phyloP scores from a whole-genome alignment of 1,284 basidiomycete genomes.

The Cryptococcus sp. region DNA sequence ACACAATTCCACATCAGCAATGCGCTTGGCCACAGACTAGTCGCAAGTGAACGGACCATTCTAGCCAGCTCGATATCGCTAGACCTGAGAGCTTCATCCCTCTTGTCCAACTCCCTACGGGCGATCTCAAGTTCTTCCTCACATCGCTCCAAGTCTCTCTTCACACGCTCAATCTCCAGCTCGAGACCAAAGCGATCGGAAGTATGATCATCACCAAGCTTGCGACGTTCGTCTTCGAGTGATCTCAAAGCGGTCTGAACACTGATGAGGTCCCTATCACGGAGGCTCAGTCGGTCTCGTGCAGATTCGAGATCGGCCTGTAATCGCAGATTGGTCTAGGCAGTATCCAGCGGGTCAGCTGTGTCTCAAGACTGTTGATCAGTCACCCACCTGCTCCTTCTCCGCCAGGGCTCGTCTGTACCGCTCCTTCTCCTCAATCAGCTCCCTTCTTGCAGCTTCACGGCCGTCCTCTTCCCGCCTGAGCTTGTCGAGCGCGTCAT shows the following conservation, averaged over 20 bases:
- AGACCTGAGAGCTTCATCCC: slow-evolving; percentile 66
- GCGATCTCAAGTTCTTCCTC: slow-evolving; percentile 78
- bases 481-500: slow-evolving; percentile 69
- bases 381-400: slow-evolving; percentile 45
- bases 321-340: slow-evolving; percentile 42
- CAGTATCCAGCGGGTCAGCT: not conserved
- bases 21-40: not conserved
- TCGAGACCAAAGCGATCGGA: slow-evolving; percentile 84
- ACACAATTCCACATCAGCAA: not conserved
- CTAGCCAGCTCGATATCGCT: slow-evolving; percentile 70
- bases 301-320: slow-evolving; percentile 51
- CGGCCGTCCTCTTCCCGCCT: slow-evolving; percentile 57
- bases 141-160: slow-evolving; percentile 76
- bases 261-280: slow-evolving; percentile 65
- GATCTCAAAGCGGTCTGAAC: slow-evolving; percentile 72
- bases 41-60: slow-evolving; percentile 53
- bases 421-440: slow-evolving; percentile 52
- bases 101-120: slow-evolving; percentile 69
- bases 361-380: not conserved
- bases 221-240: slow-evolving; percentile 59
- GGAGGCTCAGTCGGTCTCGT: slow-evolving; percentile 52
- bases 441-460: slow-evolving; percentile 51
- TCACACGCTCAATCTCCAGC: slow-evolving; percentile 84
- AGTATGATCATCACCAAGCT: slow-evolving; percentile 75
- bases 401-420: slow-evolving; percentile 51